A percentile compares a stretch with the other conserved stretches of the same genome.
These are phyloP conservation scores for Dillenia turbinata DNA, from an alignment of 164 flowering plant genomes.

Conservation along the genomic window DNA sequence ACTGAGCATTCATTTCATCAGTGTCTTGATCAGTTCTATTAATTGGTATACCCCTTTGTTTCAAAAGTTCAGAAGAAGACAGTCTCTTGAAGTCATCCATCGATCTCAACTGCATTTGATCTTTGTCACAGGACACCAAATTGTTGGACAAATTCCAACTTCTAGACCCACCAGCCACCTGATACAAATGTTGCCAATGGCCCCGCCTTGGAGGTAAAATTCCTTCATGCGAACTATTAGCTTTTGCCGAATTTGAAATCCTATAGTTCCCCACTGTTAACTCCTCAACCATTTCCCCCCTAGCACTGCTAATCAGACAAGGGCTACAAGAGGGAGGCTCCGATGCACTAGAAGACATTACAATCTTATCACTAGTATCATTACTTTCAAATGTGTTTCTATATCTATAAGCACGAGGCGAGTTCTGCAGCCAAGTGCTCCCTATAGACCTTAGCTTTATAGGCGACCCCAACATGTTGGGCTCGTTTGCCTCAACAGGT, in stretches of 20 bases:
- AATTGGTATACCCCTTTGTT: constrained; percentile 13
- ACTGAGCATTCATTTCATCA: constrained; percentile 15
- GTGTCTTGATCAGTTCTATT: constrained; percentile 17
- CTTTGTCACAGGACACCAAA: constrained; percentile 20
- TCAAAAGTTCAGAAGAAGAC: constrained; percentile 25
- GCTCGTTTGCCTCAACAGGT: neutral
- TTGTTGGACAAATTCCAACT: constrained; percentile 23
- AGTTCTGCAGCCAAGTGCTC: constrained; percentile 31
- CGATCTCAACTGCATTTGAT: constrained; percentile 11
- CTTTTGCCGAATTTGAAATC: constrained; percentile 29
- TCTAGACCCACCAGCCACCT: constrained; percentile 45
- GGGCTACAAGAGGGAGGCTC: constrained; percentile 29
- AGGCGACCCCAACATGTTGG: constrained; percentile 26
- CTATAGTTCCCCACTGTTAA: constrained; percentile 47
- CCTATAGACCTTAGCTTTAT: constrained; percentile 35
- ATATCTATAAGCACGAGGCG: constrained; percentile 30
- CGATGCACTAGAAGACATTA: constrained; percentile 18
- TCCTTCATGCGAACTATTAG: constrained; percentile 40
- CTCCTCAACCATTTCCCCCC: constrained; percentile 59
- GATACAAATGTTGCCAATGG: constrained; percentile 50
- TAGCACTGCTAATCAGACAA: constrained; percentile 27
- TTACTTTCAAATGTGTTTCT: constrained; percentile 29
- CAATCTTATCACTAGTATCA: constrained; percentile 17
- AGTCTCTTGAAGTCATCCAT: constrained; percentile 27
- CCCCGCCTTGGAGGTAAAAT: constrained; percentile 21